phyloP scores from a whole-genome alignment of 257 asterid species.

The Petunia secreta region DNA sequence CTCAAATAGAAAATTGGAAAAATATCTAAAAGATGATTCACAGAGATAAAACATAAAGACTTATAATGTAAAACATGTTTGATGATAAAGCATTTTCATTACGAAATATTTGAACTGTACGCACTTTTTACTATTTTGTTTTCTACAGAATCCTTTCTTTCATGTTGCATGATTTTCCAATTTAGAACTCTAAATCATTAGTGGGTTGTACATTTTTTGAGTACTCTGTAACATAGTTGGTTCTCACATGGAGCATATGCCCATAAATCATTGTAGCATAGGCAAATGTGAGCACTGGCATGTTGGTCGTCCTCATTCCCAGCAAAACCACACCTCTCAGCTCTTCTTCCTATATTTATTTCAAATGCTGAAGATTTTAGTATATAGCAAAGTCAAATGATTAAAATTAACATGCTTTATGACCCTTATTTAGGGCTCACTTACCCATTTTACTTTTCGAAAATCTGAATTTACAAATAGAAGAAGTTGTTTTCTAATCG shows the following conservation, averaged over 20 bases:
- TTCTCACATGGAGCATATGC: background rate
- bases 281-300: background rate
- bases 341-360: background rate
- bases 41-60: no score
- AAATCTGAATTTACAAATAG: background rate
- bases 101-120: no score
- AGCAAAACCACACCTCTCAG: background rate
- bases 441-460: conserved; percentile 23
- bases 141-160: no score
- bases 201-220: background rate
- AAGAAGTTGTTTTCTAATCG: no score
- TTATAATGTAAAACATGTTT: no score
- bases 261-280: background rate
- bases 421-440: conserved; percentile 23
- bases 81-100: no score
- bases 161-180: no score
- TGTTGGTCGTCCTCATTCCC: background rate
- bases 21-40: no score
- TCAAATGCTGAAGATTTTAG: no score
- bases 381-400: background rate
- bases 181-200: no score
- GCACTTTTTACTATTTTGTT: no score
- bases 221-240: background rate
- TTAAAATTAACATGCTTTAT: background rate
- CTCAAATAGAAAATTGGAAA: no score